Base-by-base conservation (phyloP, 768 basidiomycete genomes). In the Termitomyces sp. region DNA sequence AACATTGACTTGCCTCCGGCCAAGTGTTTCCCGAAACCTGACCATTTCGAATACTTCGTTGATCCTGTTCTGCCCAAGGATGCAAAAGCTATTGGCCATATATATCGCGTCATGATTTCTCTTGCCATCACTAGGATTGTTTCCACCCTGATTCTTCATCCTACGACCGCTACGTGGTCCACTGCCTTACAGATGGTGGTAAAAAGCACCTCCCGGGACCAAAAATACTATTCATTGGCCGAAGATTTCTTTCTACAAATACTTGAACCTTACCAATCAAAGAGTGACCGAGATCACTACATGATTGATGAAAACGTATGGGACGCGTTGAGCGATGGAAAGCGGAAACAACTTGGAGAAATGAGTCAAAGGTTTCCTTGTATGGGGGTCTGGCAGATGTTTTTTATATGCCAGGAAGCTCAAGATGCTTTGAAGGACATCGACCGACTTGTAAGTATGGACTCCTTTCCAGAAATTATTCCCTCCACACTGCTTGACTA, bases 331-430 rank as follows among this genome's bases (percentile, higher is more conserved):
- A 28, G 18, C 10, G 43, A 59, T 18, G 33, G 0, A 14, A 7
- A 36, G 1, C 52, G 52, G 35, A 26, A 43, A 16, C 16, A 49
- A 1, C 30, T 54, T 2, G 53, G 28, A 10, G 41, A 59, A 12
- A 18, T 35, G 28, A 30, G 26, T 1, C 5, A 49, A 3, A 47
- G 23, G n/a, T 59, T 50, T 52, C 52, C 58, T 5, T 5, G 7
- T 1, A 50, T 59, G 41, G 58, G 46, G 1, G 26, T 55, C 2
- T 59, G 58, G 58, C 52, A 59, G 35, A 50, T 55, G 28, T 50
- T 55, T 18, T 59, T 55, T 14, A 6, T 26, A 9, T n/a, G 20
- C 12, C 33, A 16, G 13, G 43, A 53, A 33, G 41, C 50, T 18
- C 32, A 59, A 41, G 41, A 44, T 16, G 23, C 13, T 2, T 13